phyloP scores from a whole-genome alignment of 2,329 filamentous ascomycete species.

The Exophiala sideris region DNA sequence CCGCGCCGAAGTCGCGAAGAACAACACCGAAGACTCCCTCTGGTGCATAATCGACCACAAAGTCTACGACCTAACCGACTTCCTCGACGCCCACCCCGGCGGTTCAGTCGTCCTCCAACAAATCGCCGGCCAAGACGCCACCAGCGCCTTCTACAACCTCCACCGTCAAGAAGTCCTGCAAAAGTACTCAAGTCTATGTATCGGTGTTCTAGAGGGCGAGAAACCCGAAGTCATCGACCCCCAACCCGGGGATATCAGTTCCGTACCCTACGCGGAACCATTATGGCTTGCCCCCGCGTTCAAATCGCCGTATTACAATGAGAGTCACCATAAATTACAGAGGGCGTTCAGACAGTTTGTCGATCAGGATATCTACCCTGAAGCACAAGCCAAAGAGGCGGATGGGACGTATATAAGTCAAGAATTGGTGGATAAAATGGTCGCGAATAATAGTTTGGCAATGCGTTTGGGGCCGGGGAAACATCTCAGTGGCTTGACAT shows the following conservation, averaged over 20 bases:
- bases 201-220: slow-evolving; percentile 74
- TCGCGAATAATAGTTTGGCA: slow-evolving; percentile 63
- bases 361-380: slow-evolving; percentile 57
- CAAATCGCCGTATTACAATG: slow-evolving; percentile 68
- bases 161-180: slow-evolving; percentile 85
- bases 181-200: slow-evolving; percentile 70
- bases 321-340: slow-evolving; percentile 64
- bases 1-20: slow-evolving; percentile 43
- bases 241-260: slow-evolving; percentile 67
- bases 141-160: slow-evolving; percentile 67
- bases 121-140: slow-evolving; percentile 42
- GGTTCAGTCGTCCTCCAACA: slow-evolving; percentile 41
- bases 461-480: slow-evolving; percentile 67
- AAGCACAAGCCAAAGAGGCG: slow-evolving; percentile 69
- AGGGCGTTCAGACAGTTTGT: slow-evolving; percentile 65
- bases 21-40: slow-evolving; percentile 48
- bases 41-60: slow-evolving; percentile 59
- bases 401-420: slow-evolving; percentile 61
- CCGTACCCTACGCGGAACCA: slow-evolving; percentile 80
- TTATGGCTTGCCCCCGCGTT: slow-evolving; percentile 76
- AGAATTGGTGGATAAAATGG: slow-evolving; percentile 63
- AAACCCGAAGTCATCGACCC: slow-evolving; percentile 69
- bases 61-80: slow-evolving; percentile 59
- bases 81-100: slow-evolving; percentile 57
- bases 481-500: slow-evolving; percentile 60